Base-by-base conservation (phyloP, 2,329 filamentous ascomycete genomes). In the Colletotrichum sp. region DNA sequence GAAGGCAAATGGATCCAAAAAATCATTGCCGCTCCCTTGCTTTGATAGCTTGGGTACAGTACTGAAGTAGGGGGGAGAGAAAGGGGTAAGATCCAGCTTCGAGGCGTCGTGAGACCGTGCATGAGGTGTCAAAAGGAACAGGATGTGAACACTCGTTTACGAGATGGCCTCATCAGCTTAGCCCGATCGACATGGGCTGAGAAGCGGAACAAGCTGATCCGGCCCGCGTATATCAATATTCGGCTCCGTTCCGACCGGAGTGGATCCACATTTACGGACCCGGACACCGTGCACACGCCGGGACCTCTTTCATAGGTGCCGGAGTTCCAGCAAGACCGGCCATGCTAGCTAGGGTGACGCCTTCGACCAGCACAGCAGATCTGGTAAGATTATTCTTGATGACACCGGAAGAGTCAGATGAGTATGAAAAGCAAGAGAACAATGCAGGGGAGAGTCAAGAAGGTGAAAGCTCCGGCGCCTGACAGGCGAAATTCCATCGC, bases 291-390 rank as follows among this genome's bases (percentile, higher is more conserved):
- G 44, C 12, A 21, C n/a, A 4, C n/a, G 44, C 44, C 44, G 44
- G 44, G 10, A 1, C n/a, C n/a, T 12, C 26, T 26, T 26, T 26
- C 26, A 26, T 26, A 52, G n/a, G 44, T 52, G 44, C 44, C 44
- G 44, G n/a, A 1, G 1, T 52, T 21, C 44, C 44, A 13, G 0
- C n/a, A 18, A 8, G n/a, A n/a, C n/a, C 18, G 39, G 2, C 1
- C 44, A 21, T 52, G 44, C 16, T 52, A 13, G 2, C 44, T 21
- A 21, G 10, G 44, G 44, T 52, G 44, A 52, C 44, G 12, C 10
- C n/a, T 52, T 52, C 44, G n/a, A 52, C n/a, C 44, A 49, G n/a
- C 10, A 21, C n/a, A 21, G n/a, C 2, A 52, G 44, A 52, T 13
- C 44, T 21, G 44, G 44, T 13, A 21, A 13, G 44, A 21, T 21